Percentiles rank a stretch among this genome's conserved stretches.
Evolutionary conservation across 108 stramenopile species (phyloP).

Genomic region (Fragilariopsis cylindrus): DNA sequence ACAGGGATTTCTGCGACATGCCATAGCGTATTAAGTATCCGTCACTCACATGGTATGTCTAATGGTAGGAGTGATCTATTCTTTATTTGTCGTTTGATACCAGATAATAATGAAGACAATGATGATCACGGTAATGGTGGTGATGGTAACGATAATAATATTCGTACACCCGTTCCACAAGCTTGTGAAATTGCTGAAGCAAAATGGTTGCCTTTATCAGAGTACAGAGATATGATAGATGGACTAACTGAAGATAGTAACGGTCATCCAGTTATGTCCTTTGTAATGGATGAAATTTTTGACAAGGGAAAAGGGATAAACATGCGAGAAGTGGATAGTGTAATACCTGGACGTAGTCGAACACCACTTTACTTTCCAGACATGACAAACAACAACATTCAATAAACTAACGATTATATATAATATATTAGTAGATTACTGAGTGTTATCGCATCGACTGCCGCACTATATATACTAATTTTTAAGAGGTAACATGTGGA

Average conservation of each 20-base stretch:
- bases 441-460: too few relatives aligned
- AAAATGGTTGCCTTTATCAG: constrained; percentile 63
- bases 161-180: constrained; percentile 61
- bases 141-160: constrained; percentile 19
- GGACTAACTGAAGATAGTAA: constrained; percentile 33
- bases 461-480: too few relatives aligned
- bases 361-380: constrained; percentile 65
- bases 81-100: constrained; percentile 77
- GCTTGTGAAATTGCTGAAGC: constrained; percentile 68
- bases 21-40: constrained; percentile 67
- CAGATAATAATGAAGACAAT: constrained; percentile 40
- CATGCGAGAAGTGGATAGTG: constrained; percentile 52
- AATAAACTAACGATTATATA: too few relatives aligned
- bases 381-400: background rate
- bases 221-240: constrained; percentile 66
- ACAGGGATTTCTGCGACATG: constrained; percentile 78
- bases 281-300: constrained; percentile 56
- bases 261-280: constrained; percentile 80
- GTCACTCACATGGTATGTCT: constrained; percentile 78
- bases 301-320: constrained; percentile 54
- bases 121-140: constrained; percentile 40
- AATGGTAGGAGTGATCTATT: constrained; percentile 76
- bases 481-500: too few relatives aligned
- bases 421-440: too few relatives aligned
- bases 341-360: constrained; percentile 73